A percentile compares a stretch with the other conserved stretches of the same genome.
Evolutionary conservation across 805 yeast genomes (phyloP).

Genomic region (Barnettozyma californica): DNA sequence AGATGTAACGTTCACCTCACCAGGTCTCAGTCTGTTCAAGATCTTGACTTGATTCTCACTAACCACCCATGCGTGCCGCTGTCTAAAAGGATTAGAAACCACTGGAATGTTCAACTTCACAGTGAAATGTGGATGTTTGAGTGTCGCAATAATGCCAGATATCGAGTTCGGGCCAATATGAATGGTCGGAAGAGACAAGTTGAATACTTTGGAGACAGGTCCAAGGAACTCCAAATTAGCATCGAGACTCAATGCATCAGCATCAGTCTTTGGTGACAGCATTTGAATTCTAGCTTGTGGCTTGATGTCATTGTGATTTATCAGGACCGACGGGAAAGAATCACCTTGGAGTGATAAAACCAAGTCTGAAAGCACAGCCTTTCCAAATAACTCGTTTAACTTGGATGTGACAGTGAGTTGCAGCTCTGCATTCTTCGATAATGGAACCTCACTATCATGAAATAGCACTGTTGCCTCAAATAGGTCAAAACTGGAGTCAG

Average conservation of each 20-base stretch:
- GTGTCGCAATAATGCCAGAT: conserved; percentile 13
- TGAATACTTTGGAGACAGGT: conserved; percentile 14
- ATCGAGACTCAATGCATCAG: conserved; percentile 8
- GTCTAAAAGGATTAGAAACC: conserved; percentile 8
- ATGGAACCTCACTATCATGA: conserved; percentile 14
- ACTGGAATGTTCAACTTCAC: conserved; percentile 20
- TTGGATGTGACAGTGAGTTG: conserved; percentile 30
- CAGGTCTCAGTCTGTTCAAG: conserved; percentile 18
- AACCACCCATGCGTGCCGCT: conserved; percentile 14
- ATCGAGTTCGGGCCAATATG: conserved; percentile 17
- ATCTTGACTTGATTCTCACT: conserved; percentile 7
- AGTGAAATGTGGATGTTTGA: conserved; percentile 13
- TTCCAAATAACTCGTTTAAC: conserved; percentile 18
- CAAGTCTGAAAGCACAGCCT: conserved; percentile 8
- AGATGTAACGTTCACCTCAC: conserved; percentile 30
- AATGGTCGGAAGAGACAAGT: conserved; percentile 11
- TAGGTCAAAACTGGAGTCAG: conserved; percentile 23
- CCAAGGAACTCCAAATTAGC: conserved; percentile 16
- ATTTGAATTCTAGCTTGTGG: not conserved
- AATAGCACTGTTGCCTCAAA: conserved; percentile 23
- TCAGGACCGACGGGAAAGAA: conserved; percentile 12
- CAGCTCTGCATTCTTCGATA: conserved; percentile 17
- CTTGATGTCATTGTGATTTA: not conserved
- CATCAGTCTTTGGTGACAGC: not conserved
- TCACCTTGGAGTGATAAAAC: conserved; percentile 12